Percentiles rank a stretch among this genome's conserved stretches.
Conservation (phyloP, 768 basidiomycete genomes). For the Agaricus sinodeliciosus region DNA sequence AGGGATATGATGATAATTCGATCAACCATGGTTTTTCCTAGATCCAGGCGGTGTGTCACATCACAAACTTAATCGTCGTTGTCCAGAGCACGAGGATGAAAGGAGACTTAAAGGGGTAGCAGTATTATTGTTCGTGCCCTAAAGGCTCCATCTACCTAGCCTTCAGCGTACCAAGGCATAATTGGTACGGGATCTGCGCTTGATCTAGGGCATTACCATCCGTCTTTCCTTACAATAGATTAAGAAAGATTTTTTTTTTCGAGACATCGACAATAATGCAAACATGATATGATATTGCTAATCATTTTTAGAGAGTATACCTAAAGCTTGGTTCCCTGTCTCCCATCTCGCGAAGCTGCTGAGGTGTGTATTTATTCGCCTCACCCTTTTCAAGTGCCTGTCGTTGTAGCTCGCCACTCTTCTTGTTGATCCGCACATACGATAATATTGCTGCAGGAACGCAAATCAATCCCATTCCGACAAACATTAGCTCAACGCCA, state of each 20-base stretch:
- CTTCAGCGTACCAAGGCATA: no score
- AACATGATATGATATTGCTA: no score
- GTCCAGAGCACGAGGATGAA: no score
- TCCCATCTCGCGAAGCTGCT: slow-evolving; percentile 39
- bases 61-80: no score
- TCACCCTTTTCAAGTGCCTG: slow-evolving; percentile 24
- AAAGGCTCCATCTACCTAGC: no score
- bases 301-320: slow-evolving; percentile 31
- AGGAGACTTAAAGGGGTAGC: no score
- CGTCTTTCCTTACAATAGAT: no score
- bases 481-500: slow-evolving; percentile 59
- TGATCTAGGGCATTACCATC: no score
- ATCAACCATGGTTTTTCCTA: slow-evolving; percentile 11
- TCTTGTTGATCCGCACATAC: slow-evolving; percentile 51
- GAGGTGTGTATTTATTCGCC: slow-evolving; percentile 24
- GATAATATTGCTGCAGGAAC: slow-evolving; percentile 39
- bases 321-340: slow-evolving; percentile 60
- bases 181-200: no score
- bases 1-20: background rate
- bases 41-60: slow-evolving; percentile 32
- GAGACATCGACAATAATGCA: no score
- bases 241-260: no score
- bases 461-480: slow-evolving; percentile 54
- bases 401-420: slow-evolving; percentile 34
- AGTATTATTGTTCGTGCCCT: no score